These are phyloP conservation scores for Teratosphaeria viscida DNA, from an alignment of 2,329 filamentous ascomycete species.

Conservation along the genomic window DNA sequence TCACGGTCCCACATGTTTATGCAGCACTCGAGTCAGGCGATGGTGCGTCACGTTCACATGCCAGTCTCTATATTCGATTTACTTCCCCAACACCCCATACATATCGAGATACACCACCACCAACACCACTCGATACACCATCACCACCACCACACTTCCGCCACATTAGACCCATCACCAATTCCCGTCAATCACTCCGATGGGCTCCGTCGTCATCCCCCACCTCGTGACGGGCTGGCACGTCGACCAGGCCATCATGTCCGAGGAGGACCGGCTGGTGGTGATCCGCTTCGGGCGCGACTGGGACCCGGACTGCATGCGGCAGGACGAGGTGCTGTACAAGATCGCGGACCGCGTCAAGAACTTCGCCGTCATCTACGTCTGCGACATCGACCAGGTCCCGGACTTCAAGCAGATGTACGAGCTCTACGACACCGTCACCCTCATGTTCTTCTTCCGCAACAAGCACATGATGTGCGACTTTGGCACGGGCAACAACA, in stretches of 20 bases:
- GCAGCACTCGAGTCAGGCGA: background rate
- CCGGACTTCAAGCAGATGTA: conserved; percentile 97
- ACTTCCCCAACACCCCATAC: background rate
- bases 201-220: conserved; percentile 84
- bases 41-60: background rate
- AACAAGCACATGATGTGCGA: conserved; percentile 99
- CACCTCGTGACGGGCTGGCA: conserved; percentile 92
- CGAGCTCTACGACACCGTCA: conserved; percentile 68
- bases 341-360: conserved; percentile 88
- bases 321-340: conserved; percentile 88
- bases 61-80: background rate
- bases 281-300: conserved; percentile 91
- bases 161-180: background rate
- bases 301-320: conserved; percentile 69
- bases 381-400: conserved; percentile 85
- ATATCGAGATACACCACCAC: background rate
- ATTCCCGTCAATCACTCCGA: conserved; percentile 18
- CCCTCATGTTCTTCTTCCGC: conserved; percentile 94
- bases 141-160: background rate
- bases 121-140: background rate
- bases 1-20: background rate
- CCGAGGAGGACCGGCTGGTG: conserved; percentile 83
- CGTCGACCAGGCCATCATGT: conserved; percentile 90
- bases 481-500: conserved; percentile 97
- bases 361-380: conserved; percentile 86